Conservation (phyloP, 768 basidiomycete genomes). For the Pulveroboletus sp. region DNA sequence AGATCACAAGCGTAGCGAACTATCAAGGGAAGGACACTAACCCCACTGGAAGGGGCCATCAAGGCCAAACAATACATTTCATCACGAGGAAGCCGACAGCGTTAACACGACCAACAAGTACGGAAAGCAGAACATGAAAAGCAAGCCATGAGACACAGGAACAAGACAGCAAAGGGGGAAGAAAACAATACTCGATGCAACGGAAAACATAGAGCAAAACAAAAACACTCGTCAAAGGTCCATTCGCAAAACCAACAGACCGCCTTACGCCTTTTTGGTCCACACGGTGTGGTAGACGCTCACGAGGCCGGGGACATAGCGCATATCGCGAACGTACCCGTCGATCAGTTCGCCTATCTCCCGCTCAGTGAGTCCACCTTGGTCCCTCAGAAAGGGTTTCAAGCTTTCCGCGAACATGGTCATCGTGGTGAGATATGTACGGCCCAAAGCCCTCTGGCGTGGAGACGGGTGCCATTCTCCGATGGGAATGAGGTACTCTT, state of each 20-base stretch:
- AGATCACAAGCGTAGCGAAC: too few relatives aligned
- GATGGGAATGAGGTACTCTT: slow-evolving; percentile 44
- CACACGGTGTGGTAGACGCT: slow-evolving; percentile 47
- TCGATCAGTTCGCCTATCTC: slow-evolving; percentile 38
- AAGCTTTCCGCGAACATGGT: slow-evolving; percentile 45
- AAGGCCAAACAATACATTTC: background rate
- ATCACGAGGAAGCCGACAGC: background rate
- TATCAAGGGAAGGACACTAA: too few relatives aligned
- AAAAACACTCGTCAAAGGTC: background rate
- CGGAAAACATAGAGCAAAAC: background rate
- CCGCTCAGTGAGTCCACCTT: slow-evolving; percentile 34
- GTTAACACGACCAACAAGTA: background rate
- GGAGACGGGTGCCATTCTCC: slow-evolving; percentile 48
- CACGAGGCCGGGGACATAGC: slow-evolving; percentile 43
- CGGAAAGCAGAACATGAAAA: background rate
- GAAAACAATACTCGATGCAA: background rate
- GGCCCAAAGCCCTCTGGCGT: slow-evolving; percentile 37
- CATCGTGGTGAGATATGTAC: slow-evolving; percentile 36
- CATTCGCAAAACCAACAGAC: background rate
- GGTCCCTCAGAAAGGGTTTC: slow-evolving; percentile 40
- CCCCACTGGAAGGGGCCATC: too few relatives aligned
- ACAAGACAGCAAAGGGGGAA: background rate
- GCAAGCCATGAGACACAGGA: background rate
- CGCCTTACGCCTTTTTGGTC: slow-evolving; percentile 31
- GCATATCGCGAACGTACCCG: slow-evolving; percentile 45